Evolutionary conservation across 2,329 filamentous ascomycete species (phyloP).

Genomic region (Metarhizium guizhouense): DNA sequence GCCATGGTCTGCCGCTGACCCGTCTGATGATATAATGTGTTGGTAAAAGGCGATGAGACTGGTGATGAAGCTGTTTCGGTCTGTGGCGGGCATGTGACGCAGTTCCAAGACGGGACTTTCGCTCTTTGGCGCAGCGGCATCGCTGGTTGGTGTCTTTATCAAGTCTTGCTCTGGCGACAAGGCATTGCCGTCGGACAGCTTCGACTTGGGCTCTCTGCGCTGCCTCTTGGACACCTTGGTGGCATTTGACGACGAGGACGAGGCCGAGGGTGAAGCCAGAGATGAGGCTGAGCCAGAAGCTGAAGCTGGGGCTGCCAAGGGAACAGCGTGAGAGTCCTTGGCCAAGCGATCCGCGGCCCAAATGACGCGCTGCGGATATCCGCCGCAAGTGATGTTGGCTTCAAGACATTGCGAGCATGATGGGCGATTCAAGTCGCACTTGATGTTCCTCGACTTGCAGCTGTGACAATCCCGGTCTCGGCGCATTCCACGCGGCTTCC

Average conservation of each 20-base stretch:
- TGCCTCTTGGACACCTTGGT: not conserved
- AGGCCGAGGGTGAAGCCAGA: not conserved
- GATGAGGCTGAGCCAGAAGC: not conserved
- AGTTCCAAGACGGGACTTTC: not conserved
- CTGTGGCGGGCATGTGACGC: not conserved
- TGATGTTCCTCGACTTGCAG: constrained; percentile 16
- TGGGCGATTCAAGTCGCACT: constrained; percentile 20
- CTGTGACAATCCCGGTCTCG: constrained; percentile 19
- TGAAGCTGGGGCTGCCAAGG: not conserved
- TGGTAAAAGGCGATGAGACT: constrained; percentile 15
- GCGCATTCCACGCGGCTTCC: constrained; percentile 19
- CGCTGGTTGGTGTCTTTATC: not conserved
- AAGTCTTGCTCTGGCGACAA: not conserved
- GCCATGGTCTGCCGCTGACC: not conserved
- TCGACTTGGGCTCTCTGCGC: constrained; percentile 1
- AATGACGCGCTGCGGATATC: constrained; percentile 22
- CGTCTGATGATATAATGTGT: constrained; percentile 14
- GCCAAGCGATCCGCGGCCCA: constrained; percentile 15
- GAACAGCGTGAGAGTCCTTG: constrained; percentile 1
- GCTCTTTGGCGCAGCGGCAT: not conserved
- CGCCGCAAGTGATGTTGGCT: constrained; percentile 19
- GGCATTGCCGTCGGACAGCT: not conserved
- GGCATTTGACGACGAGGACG: not conserved
- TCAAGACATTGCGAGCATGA: constrained; percentile 17
- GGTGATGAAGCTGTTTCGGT: constrained; percentile 13